A percentile compares a stretch with the other conserved stretches of the same genome.
Evolutionary conservation across 1,284 basidiomycete species (phyloP).

Genomic region (Trametes versicolor): DNA sequence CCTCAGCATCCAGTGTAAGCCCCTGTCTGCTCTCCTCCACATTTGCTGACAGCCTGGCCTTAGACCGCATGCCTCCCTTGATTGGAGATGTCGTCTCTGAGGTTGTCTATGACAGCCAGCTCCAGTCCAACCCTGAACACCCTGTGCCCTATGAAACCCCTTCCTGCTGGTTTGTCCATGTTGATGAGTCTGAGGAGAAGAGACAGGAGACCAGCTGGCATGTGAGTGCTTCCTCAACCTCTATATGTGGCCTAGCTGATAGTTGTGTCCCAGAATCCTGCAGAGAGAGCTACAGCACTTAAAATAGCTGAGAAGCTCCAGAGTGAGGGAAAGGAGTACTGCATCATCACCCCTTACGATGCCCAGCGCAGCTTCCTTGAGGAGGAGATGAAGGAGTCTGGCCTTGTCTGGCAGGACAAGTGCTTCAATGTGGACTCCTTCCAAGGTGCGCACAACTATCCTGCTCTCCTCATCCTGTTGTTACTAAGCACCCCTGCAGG

Average conservation of each 20-base stretch:
- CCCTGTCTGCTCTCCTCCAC: slow-evolving; percentile 1
- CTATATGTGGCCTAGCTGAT: slow-evolving; percentile 25
- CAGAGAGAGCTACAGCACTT: slow-evolving; percentile 51
- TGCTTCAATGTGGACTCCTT: slow-evolving; percentile 65
- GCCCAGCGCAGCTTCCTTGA: slow-evolving; percentile 58
- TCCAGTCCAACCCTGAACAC: slow-evolving; percentile 51
- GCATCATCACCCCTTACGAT: slow-evolving; percentile 67
- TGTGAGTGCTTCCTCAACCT: slow-evolving; percentile 44
- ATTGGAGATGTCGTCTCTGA: slow-evolving; percentile 78
- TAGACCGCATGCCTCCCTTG: slow-evolving; percentile 81
- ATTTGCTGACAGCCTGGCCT: slow-evolving; percentile 10
- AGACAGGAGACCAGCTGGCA: slow-evolving; percentile 52
- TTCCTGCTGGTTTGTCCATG: slow-evolving; percentile 58
- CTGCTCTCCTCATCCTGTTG: slow-evolving; percentile 25
- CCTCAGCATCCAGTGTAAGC: slow-evolving; percentile 56
- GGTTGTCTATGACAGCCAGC: slow-evolving; percentile 63
- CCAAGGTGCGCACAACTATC: slow-evolving; percentile 43
- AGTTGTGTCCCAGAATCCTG: slow-evolving; percentile 51
- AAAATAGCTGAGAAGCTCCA: slow-evolving; percentile 56
- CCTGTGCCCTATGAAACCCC: slow-evolving; percentile 34
- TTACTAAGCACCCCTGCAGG: slow-evolving; percentile 38
- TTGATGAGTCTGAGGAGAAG: slow-evolving; percentile 51
- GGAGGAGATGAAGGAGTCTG: slow-evolving; percentile 47
- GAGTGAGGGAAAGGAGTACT: slow-evolving; percentile 48
- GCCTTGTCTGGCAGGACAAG: slow-evolving; percentile 51